Evolutionary conservation across 192 early-diverging fungal species (phyloP), one percentile per base, ranked within the genome.

Genomic region (Dissophora globulifera): DNA sequence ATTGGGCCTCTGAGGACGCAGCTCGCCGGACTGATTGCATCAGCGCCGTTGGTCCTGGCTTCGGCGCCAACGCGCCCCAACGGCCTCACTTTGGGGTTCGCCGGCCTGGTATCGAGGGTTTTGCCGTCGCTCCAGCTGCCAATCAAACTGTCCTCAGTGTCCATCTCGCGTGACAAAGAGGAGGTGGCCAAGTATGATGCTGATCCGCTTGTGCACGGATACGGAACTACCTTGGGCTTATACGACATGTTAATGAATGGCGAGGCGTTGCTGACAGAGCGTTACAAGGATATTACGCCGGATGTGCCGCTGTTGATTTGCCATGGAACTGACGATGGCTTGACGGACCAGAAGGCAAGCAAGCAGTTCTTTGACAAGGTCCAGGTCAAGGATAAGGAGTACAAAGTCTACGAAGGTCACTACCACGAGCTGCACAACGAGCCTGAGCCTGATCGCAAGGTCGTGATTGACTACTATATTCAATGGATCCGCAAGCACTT

Each of bases 201-300:
- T 9, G 90, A 92, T 50, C 88, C 89, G 23, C 67, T 88, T 7
- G 75, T 86, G 6, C 88, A 90, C 46, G 68, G 75, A 40, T 82
- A 76, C 59, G 78, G 71, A 32, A 78, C 82, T 5, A 59, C 85
- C 2, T 62, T 64, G 12, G 83, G 84, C 17, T 17, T 82, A 20
- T 63, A 78, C 16, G 83, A 85, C 59, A 82, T 88, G 65, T 59
- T 89, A 49, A 56, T 78, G 1, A 79, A 85, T 42, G 87, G 87
- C 30, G 71, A 87, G 50, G 40, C 56, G 23, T 20, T 85, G 32
- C 30, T 83, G 45, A 75, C 55, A 3, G 42, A 13, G 6, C 68
- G 76, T 23, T 76, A 59, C 56, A 67, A 62, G 30, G 62, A 72
- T 5, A 82, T 88, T 53, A 72, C 69, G 2, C 31, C 64, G 20